phyloP scores from a whole-genome alignment of 2,329 filamentous ascomycete genomes.

The Colletotrichum brevisporum region DNA sequence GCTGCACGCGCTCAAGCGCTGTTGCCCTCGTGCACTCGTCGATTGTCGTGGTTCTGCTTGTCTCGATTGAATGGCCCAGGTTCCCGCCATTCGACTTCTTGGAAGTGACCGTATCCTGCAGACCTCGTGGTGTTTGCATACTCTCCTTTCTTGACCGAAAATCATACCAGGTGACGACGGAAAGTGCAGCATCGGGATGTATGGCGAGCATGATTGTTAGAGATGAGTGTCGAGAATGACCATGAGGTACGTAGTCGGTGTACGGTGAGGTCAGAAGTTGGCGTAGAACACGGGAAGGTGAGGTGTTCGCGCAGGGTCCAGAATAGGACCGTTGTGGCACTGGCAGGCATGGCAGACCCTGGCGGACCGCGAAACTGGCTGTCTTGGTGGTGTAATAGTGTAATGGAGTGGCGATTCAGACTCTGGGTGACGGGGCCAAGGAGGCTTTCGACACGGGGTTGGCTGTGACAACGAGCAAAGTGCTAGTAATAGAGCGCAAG shows the following conservation, averaged over 20 bases:
- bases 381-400: neutral
- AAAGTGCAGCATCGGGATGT: neutral
- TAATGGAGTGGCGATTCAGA: constrained; percentile 26
- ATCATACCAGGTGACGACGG: constrained; percentile 16
- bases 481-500: neutral
- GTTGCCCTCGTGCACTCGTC: neutral
- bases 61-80: neutral
- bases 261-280: neutral
- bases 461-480: neutral
- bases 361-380: neutral
- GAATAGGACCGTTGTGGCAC: constrained; percentile 36
- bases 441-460: constrained; percentile 3
- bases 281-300: constrained; percentile 18
- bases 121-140: neutral
- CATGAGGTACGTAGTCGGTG: neutral
- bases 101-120: neutral
- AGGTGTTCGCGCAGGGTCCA: constrained; percentile 28
- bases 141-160: neutral
- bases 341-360: constrained; percentile 21
- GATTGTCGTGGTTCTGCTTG: no score
- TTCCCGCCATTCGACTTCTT: neutral
- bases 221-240: constrained; percentile 26
- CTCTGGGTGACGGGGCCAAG: constrained; percentile 8
- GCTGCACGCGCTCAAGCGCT: constrained; percentile 22
- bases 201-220: constrained; percentile 2